A percentile compares a stretch with the other conserved stretches of the same genome.
phyloP scores from a whole-genome alignment of 2,329 filamentous ascomycete species.

The Akanthomyces uredinophilus region DNA sequence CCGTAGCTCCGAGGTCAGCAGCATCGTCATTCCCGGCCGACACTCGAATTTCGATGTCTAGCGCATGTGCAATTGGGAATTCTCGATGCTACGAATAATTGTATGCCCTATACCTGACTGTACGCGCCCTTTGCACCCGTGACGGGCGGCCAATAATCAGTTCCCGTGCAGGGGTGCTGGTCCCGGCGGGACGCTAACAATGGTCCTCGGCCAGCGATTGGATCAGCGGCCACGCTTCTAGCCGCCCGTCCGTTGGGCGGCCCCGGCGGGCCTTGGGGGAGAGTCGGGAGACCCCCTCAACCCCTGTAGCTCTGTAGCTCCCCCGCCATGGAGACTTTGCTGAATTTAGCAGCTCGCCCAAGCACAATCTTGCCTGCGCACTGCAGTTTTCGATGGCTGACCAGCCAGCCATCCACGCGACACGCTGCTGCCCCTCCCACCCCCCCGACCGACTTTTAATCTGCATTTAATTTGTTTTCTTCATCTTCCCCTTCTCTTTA shows the following conservation, averaged over 20 bases:
- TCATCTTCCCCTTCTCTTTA: no score
- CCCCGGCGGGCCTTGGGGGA: no score
- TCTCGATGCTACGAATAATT: neutral
- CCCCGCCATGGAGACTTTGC: neutral
- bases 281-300: no score
- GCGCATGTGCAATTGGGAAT: neutral
- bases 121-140: neutral
- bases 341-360: neutral
- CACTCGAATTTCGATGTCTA: neutral
- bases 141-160: neutral
- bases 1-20: no score
- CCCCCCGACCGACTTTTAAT: neutral
- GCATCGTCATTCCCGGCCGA: no score
- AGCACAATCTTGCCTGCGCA: no score
- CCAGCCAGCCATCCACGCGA: neutral
- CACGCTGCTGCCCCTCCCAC: neutral
- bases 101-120: neutral
- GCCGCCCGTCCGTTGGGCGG: neutral
- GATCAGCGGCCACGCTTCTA: slow-evolving; percentile 9
- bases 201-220: neutral
- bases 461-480: no score
- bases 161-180: neutral
- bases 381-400: neutral
- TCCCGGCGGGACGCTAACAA: neutral
- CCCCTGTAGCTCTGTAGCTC: neutral